Conservation (phyloP, 192 early-diverging fungal genomes). For the Chytriomyces sp. region DNA sequence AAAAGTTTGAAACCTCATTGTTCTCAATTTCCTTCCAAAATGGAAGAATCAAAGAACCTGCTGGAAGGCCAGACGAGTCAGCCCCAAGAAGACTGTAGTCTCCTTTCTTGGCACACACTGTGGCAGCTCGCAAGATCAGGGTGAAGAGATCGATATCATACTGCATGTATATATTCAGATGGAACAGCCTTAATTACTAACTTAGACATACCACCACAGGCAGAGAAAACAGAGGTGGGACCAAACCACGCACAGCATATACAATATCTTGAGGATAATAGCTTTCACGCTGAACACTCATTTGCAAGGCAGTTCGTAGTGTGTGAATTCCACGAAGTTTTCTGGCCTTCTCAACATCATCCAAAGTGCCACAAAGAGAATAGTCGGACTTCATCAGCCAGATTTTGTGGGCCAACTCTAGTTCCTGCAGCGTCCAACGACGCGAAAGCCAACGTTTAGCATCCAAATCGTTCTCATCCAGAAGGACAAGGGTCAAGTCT, state of each 20-base stretch:
- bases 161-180: not conserved
- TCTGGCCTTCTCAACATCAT: not conserved
- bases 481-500: constrained; percentile 3
- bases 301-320: not conserved
- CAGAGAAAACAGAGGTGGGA: constrained; percentile 9
- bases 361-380: not conserved
- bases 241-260: constrained; percentile 4
- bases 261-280: not conserved
- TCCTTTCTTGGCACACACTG: not conserved
- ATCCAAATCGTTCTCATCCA: not conserved
- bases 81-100: constrained; percentile 15
- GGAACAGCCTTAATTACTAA: not conserved
- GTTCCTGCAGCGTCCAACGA: constrained; percentile 21
- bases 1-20: not conserved
- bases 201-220: not conserved
- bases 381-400: not conserved
- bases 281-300: not conserved
- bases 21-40: constrained; percentile 1
- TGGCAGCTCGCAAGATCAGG: constrained; percentile 10
- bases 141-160: constrained; percentile 16
- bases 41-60: not conserved
- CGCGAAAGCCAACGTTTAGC: constrained; percentile 12
- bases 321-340: not conserved
- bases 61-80: not conserved
- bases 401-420: constrained; percentile 9